Conservation (phyloP, 352 stramenopile species). For the Thalassiosira livingstoniorum region DNA sequence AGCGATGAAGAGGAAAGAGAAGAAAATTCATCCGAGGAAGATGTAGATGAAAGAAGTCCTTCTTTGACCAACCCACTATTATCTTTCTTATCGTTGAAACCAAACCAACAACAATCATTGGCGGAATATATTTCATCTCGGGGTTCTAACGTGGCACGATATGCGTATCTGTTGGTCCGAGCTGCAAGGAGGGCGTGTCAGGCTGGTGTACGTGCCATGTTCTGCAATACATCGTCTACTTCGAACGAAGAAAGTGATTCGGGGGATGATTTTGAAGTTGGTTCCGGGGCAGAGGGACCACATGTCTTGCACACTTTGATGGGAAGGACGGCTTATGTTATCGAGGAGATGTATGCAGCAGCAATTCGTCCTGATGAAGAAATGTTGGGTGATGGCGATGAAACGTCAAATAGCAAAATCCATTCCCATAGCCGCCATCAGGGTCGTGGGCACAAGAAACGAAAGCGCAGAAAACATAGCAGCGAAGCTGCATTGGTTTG, state of each 20-base stretch:
- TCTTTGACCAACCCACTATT: too few species aligned
- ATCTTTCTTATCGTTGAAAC: too few species aligned
- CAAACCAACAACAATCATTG: too few species aligned
- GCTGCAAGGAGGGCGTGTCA: not conserved
- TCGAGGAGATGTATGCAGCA: constrained; percentile 11
- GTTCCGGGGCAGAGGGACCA: not conserved
- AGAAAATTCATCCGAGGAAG: too few species aligned
- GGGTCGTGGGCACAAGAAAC: not conserved
- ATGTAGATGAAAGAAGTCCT: too few species aligned
- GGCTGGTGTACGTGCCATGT: not conserved
- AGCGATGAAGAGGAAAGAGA: not conserved
- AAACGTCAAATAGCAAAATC: not conserved
- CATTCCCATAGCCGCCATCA: not conserved
- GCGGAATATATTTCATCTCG: too few species aligned
- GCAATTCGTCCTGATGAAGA: not conserved
- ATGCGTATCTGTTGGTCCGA: not conserved
- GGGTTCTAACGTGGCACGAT: not conserved
- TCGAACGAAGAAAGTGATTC: too few species aligned
- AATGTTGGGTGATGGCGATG: not conserved
- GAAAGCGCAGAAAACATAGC: not conserved
- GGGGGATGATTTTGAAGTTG: not conserved
- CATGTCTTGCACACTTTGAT: constrained; percentile 11
- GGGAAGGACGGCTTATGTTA: constrained; percentile 12
- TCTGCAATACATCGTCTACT: too few species aligned
- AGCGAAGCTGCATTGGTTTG: not conserved